These are phyloP conservation scores for Fusarium abutilonis DNA, from an alignment of 2,329 filamentous ascomycete genomes.

Conservation along the genomic window DNA sequence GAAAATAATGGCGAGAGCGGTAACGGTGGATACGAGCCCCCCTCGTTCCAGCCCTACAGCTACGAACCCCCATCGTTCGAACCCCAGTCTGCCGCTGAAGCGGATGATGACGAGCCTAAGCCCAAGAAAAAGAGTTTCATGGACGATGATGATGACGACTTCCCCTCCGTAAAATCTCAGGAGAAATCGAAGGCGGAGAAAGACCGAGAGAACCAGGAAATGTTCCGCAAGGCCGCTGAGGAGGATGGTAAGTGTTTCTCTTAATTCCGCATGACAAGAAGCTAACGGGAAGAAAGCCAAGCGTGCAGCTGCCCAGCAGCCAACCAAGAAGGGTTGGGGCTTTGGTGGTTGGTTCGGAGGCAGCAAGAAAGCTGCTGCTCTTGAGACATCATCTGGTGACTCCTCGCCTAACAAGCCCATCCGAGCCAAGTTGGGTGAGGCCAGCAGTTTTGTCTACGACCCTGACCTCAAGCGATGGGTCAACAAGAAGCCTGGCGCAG, in stretches of 20 bases:
- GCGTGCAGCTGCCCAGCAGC: constrained; percentile 61
- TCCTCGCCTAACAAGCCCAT: constrained; percentile 73
- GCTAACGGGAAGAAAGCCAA: constrained; percentile 60
- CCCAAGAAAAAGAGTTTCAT: constrained; percentile 81
- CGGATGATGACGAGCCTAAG: constrained; percentile 62
- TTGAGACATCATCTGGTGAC: constrained; percentile 48
- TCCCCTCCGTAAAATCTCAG: constrained; percentile 61
- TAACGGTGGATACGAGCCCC: constrained; percentile 66
- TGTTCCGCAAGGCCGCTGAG: constrained; percentile 85
- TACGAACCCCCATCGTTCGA: constrained; percentile 69
- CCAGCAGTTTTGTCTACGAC: constrained; percentile 93
- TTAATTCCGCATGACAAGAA: background rate
- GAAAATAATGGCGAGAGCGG: constrained; percentile 43
- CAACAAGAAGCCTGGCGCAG: constrained; percentile 87
- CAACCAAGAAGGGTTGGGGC: constrained; percentile 76
- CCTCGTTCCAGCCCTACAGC: constrained; percentile 68
- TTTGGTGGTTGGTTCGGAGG: constrained; percentile 87
- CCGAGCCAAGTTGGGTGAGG: constrained; percentile 91
- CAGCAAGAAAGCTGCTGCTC: constrained; percentile 64
- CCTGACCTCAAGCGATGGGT: constrained; percentile 97
- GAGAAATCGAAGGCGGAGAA: constrained; percentile 72
- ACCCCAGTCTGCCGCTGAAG: constrained; percentile 55
- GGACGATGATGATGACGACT: constrained; percentile 82
- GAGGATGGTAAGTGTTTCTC: constrained; percentile 67
- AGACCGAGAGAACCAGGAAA: constrained; percentile 83